phyloP scores from a whole-genome alignment of 1,284 basidiomycete genomes.

The Schizophyllum amplum region DNA sequence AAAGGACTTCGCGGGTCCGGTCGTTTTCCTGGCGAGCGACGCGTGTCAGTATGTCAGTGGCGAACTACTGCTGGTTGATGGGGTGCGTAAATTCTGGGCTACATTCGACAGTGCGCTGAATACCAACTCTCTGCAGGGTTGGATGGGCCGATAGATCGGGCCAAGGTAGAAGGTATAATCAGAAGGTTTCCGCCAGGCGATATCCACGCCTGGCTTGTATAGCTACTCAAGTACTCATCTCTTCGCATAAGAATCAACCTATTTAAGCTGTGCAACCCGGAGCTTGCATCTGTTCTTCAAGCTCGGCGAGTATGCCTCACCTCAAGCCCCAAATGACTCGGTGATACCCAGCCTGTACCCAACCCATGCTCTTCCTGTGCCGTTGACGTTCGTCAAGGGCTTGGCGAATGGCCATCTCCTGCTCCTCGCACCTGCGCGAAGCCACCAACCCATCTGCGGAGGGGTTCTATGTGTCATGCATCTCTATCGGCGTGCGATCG shows the following conservation, averaged over 20 bases:
- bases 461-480: no score
- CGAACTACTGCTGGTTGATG: slow-evolving; percentile 75
- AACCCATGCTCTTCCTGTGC: no score
- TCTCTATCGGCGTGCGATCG: no score
- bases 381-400: no score
- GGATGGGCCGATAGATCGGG: slow-evolving; percentile 15
- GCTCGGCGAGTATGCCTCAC: no score
- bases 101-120: background rate
- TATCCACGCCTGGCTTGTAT: background rate
- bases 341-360: no score
- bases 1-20: slow-evolving; percentile 82
- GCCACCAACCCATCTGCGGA: no score
- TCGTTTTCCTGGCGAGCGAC: slow-evolving; percentile 82
- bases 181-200: background rate
- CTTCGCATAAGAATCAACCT: background rate
- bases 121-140: background rate
- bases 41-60: slow-evolving; percentile 90
- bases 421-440: no score
- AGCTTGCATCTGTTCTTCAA: no score
- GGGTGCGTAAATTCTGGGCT: slow-evolving; percentile 30
- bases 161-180: background rate
- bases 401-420: no score
- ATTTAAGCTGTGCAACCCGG: background rate
- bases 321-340: no score
- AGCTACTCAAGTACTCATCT: background rate